Conservation (phyloP, 257 asterid genomes). For the Misopates orontium region DNA sequence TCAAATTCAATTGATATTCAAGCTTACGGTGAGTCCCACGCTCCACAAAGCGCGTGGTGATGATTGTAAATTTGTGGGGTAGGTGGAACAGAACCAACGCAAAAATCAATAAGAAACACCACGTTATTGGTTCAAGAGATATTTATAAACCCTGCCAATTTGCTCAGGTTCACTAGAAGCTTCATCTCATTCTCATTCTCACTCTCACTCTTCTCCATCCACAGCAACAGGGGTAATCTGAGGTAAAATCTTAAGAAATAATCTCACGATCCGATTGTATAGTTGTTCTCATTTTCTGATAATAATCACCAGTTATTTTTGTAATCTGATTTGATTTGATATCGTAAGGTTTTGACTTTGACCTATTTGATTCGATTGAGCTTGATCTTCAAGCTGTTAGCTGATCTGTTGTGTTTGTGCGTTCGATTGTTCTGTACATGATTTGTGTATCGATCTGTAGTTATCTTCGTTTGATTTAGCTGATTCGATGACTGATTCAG, state of each 20-base stretch:
- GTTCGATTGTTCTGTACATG: constrained; percentile 18
- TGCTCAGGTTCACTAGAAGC: constrained; percentile 18
- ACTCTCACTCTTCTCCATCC: constrained; percentile 23
- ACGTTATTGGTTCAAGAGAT: constrained; percentile 17
- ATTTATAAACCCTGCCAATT: constrained; percentile 20
- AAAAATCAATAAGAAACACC: constrained; percentile 15
- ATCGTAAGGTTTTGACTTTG: no score
- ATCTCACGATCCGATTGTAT: background rate
- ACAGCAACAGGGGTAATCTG: constrained; percentile 41
- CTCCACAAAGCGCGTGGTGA: constrained; percentile 20
- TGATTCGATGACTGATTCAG: background rate
- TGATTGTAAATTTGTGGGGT: background rate
- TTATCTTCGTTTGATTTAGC: background rate
- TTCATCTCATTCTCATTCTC: constrained; percentile 13
- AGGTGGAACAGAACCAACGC: constrained; percentile 24
- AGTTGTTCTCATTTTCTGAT: background rate
- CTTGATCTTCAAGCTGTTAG: constrained; percentile 19
- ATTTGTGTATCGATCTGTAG: background rate
- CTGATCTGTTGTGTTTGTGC: constrained; percentile 26
- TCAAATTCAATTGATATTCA: no score
- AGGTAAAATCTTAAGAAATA: constrained; percentile 27
- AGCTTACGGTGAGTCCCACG: background rate
- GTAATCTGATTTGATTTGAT: background rate
- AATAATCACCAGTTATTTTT: no score
- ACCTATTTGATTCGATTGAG: background rate